These are phyloP conservation scores for Salvia splendens DNA, from an alignment of 257 asterid species.

Conservation along the genomic window DNA sequence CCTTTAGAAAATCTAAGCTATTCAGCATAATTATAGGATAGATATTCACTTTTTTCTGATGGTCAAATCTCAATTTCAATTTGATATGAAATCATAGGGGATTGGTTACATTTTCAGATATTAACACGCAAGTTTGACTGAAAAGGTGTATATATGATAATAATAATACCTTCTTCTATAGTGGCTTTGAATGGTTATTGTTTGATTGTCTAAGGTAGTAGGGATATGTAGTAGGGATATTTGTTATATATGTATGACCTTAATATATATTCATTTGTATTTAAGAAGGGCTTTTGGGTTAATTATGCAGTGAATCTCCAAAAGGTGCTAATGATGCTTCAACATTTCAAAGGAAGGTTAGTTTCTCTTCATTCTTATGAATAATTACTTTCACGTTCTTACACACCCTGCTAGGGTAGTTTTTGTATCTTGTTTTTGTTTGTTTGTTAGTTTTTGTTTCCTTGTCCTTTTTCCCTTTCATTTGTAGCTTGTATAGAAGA, in stretches of 20 bases:
- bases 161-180: not conserved
- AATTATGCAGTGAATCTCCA: slow-evolving; percentile 87
- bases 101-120: not conserved
- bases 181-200: slow-evolving; percentile 13
- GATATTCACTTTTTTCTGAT: slow-evolving; percentile 15
- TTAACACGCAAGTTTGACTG: not conserved
- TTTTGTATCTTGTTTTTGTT: not conserved
- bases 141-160: slow-evolving; percentile 2
- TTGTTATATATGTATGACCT: slow-evolving; percentile 10
- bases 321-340: slow-evolving; percentile 99
- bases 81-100: slow-evolving; percentile 1
- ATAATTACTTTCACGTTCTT: slow-evolving; percentile 27
- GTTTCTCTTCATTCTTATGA: slow-evolving; percentile 31
- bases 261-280: slow-evolving; percentile 10
- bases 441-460: not conserved
- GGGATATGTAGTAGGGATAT: not conserved
- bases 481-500: slow-evolving; percentile 1
- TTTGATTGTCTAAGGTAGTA: slow-evolving; percentile 10
- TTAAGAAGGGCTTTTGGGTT: slow-evolving; percentile 28
- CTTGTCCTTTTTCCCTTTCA: not conserved
- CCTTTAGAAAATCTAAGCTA: not conserved
- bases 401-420: slow-evolving; percentile 26
- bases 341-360: slow-evolving; percentile 97
- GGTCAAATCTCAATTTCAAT: slow-evolving; percentile 6
- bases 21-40: not conserved